Evolutionary conservation across 257 asterid genomes (phyloP), one percentile per base, ranked within the genome.

Genomic region (Nicotiana otophora): DNA sequence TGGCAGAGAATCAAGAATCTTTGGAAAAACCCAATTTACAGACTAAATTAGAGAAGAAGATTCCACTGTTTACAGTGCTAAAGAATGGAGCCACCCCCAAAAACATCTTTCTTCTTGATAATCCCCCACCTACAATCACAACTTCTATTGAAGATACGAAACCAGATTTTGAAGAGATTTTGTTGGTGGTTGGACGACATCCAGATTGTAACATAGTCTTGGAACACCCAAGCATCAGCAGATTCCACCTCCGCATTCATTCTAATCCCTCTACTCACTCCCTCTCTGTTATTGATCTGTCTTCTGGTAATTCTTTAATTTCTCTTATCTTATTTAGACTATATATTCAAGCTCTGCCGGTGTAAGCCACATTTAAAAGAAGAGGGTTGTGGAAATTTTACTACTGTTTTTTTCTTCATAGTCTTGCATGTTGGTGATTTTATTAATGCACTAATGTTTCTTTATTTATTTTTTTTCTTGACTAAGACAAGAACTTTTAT

Each of bases 201-300:
- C 98, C 98, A 0, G 97, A 93, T 85, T 95, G 98, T 60, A 87
- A 89, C 48, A 93, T 95, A 54, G 87, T 87, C 60, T 63, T 95
- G 93, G 98, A 92, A 88, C 98, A 95, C 81, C 98, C 98, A 42
- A 95, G 98, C 81, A 90, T 95, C 86, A 95, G 97, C 89, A 86
- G 98, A 95, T 93, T 92, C 74, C 98, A 95, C 84, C 96, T 95
- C 87, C 93, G 92, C 28, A 88, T 92, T 83, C 91, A 90, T 85
- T 89, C 95, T 36, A 80, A 84, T 12, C 93, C 93, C 65, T 86
- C 88, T 19, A 85, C 89, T 80, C 90, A 88, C 3, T 88, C 90
- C 48, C 91, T 93, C 75, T 88, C 69, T 51, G 90, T 93, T 83
- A 75, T 90, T 8, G 98, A 93, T 87, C 84, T 93, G 66, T 88